phyloP scores from a whole-genome alignment of 2,329 filamentous ascomycete species.

The Ascochyta fabae region DNA sequence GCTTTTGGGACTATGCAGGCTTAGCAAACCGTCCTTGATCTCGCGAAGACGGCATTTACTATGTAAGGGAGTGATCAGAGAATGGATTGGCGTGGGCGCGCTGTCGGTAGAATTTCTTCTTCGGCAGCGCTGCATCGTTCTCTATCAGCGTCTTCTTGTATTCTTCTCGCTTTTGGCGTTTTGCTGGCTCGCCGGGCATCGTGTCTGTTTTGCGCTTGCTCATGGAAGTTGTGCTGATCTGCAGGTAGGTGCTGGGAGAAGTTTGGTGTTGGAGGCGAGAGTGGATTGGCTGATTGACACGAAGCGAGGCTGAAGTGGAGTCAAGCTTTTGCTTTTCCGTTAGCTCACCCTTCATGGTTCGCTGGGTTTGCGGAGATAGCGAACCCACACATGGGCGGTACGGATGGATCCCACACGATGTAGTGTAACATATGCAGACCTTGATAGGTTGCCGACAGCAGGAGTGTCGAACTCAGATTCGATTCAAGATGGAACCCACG shows the following conservation, averaged over 20 bases:
- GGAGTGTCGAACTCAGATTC: background rate
- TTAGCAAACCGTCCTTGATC: slow-evolving; percentile 19
- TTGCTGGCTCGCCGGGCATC: slow-evolving; percentile 47
- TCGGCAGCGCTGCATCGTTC: slow-evolving; percentile 70
- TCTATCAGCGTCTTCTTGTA: slow-evolving; percentile 49
- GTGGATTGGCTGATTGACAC: slow-evolving; percentile 27
- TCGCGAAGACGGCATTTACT: slow-evolving; percentile 63
- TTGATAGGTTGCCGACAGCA: background rate
- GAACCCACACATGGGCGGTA: background rate
- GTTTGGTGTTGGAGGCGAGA: slow-evolving; percentile 20
- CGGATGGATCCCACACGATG: slow-evolving; percentile 12
- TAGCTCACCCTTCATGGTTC: slow-evolving; percentile 25
- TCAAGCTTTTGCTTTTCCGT: slow-evolving; percentile 37
- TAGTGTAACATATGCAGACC: background rate
- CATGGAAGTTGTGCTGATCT: slow-evolving; percentile 15
- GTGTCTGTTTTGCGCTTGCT: slow-evolving; percentile 20
- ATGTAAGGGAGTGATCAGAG: slow-evolving; percentile 87
- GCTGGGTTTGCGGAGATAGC: slow-evolving; percentile 3
- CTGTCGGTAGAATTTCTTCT: slow-evolving; percentile 96
- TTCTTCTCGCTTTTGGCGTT: slow-evolving; percentile 56
- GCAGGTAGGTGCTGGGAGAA: slow-evolving; percentile 15
- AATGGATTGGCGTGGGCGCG: slow-evolving; percentile 98
- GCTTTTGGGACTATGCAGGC: slow-evolving; percentile 68
- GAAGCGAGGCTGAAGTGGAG: slow-evolving; percentile 33
- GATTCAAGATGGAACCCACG: slow-evolving; percentile 23